Base-by-base conservation (phyloP, 2,329 filamentous ascomycete genomes). In the Trichoderma sp. region DNA sequence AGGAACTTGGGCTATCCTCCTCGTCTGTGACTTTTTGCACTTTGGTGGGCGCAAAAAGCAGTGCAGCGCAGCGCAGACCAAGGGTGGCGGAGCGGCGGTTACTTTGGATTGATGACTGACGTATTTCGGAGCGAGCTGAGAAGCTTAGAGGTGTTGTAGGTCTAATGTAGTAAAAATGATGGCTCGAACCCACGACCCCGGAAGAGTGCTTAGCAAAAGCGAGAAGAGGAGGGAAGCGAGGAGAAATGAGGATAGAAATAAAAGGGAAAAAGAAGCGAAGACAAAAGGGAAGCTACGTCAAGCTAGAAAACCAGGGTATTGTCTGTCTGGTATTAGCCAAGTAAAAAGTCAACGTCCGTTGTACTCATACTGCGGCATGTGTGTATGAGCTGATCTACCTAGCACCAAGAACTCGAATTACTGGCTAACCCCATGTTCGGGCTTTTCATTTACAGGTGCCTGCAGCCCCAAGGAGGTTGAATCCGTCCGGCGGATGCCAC, bases 241-340 rank as follows among this genome's bases (percentile, higher is more conserved):
- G 28, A 68, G 28, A 59, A 59, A 23, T 32, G 36, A 50, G 13
- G 26, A 34, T 9, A 47, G 43, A 34, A 53, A 17, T 20, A 36
- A 34, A 39, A 30, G 23, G 28, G n/a, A 20, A 57, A 30, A 47
- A 15, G 32, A 68, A 20, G 53, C 65, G 23, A 39, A 30, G 34
- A 28, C 15, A 30, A 11, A 26, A 28, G 13, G 20, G 20, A 59
- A 68, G 39, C 65, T 68, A 59, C 65, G 34, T 59, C 65, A 59
- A 59, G 36, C 55, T 59, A 58, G 36, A 58, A 68, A 58, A 11
- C 64, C 64, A 67, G 26, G 53, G 53, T 36, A 43, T 39, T 53
- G 64, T 67, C 13, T 13, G 47, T 66, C 63, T 58, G 36, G 47
- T 67, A 32, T 67, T 67, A 67, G 64, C 64, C 64, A 43, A 34